Conservation (phyloP, 768 basidiomycete species). For the Tylopilus plumbeoviolaceoides region DNA sequence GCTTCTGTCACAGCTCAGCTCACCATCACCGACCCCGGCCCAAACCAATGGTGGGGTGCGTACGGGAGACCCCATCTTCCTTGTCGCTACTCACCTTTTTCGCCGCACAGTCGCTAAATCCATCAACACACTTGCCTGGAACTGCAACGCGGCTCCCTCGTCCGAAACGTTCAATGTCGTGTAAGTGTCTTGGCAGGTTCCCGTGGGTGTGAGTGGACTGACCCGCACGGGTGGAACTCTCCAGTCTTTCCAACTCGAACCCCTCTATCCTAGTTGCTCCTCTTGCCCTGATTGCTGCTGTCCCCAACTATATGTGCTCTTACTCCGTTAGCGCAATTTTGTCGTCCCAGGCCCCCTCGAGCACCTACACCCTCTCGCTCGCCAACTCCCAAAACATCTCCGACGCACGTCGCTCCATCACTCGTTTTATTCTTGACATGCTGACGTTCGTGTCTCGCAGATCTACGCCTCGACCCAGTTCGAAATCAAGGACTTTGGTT, state of each 20-base stretch:
- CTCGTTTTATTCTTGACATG: neutral
- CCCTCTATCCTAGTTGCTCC: conserved; percentile 36
- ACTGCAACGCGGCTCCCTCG: conserved; percentile 40
- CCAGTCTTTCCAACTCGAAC: conserved; percentile 45
- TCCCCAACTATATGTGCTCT: conserved; percentile 60
- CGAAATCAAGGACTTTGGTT: conserved; percentile 54
- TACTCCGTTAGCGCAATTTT: conserved; percentile 44
- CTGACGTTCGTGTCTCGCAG: conserved; percentile 31
- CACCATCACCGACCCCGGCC: conserved; percentile 42
- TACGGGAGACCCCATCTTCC: conserved; percentile 7
- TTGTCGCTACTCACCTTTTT: neutral
- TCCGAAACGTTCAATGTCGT: conserved; percentile 42
- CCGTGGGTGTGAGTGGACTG: conserved; percentile 6
- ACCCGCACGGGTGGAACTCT: conserved; percentile 1
- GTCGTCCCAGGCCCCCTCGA: conserved; percentile 37
- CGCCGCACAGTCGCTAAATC: conserved; percentile 47
- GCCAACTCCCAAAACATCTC: conserved; percentile 47
- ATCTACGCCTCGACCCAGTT: conserved; percentile 58
- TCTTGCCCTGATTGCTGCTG: conserved; percentile 39
- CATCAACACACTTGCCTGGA: conserved; percentile 57
- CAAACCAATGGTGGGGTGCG: conserved; percentile 60
- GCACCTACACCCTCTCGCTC: conserved; percentile 48
- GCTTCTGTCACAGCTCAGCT: conserved; percentile 38
- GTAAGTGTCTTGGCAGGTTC: conserved; percentile 23
- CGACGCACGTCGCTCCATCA: conserved; percentile 45